Base-by-base conservation (phyloP, 2,329 filamentous ascomycete genomes). In the Tolypocladium ovalisporum region DNA sequence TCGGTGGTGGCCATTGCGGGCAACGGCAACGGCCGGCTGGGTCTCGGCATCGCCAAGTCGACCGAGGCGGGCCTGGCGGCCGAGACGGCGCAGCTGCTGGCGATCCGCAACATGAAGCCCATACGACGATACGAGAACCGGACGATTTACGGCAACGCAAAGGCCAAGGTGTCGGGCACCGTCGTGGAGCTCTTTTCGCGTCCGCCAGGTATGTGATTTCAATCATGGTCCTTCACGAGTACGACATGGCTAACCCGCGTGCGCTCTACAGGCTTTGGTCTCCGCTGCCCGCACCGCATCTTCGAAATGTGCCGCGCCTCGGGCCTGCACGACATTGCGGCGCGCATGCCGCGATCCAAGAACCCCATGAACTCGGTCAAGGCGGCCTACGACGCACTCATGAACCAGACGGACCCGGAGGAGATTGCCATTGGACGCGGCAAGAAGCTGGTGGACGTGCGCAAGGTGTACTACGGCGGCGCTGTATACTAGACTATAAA, bases 361-460 rank as follows among this genome's bases (percentile, higher is more conserved):
- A 97, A 96, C 79, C 90, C 91, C 64, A 96, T 97, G 91, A 99
- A 99, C 78, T 90, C 92, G 22, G 88, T 96, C 75, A 97, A 97
- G 77, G 94, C 94, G 17, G 83, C 90, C 44, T 89, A 89, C 73
- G 73, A 93, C 71, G 93, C 92, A 6, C 78, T 99, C 61, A 82
- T 84, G 71, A 88, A 79, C 76, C 94, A 99, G 77, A 84, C 84
- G 60, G 80, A 96, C 68, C 94, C 94, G 35, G 90, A 97, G 71
- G 86, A 93, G 69, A 87, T 99, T 68, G 94, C 94, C 57, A 82
- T 89, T 54, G 93, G 90, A 55, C 79, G 92, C 62, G 93, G 94
- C 60, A 93, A 89, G 82, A 99, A 99, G 82, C 72, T 99, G 68
- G 91, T 99, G 37, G 94, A 99, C 77, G 90, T 93, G 62, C 81